Base-by-base conservation (phyloP, 164 flowering plant genomes). In the Dillenia suffruticosa region DNA sequence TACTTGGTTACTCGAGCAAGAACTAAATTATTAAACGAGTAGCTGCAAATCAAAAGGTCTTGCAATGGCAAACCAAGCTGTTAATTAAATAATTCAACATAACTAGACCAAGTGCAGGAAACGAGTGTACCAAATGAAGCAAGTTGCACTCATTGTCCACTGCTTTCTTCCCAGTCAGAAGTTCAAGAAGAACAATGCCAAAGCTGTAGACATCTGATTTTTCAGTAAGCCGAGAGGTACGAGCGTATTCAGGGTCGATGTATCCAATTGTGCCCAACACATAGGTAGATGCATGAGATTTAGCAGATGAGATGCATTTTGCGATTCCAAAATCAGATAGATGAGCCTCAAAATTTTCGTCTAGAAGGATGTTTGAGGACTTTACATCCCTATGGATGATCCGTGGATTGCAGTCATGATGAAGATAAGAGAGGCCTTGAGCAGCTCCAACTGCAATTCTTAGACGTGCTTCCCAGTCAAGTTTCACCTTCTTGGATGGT, bases 161-260 rank as follows among this genome's bases (percentile, higher is more conserved):
- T 26, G 97, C 93, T 62, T 89, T 94, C 68, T 74, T 91, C 50
- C 98, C 97, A 1, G 98, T 94, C 43, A 94, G 79, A 12, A 90
- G 85, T 76, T 94, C 98, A 48, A 94, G 77, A 55, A 94, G 96
- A 50, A 94, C 98, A 60, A 94, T 71, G 13, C 97, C 98, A 66
- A 89, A 94, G 77, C 98, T 94, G 63, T 94, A 94, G 9, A 94
- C 90, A 74, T 94, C 97, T 1, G 98, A 94, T 50, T 90, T 94
- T 58, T 91, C 97, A 63, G 63, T 94, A 0, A 94, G 79, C 16
- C 93, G 70, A 16, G 96, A 89, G 49, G 96, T 94, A 9, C 90
- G 71, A 9, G 98, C 98, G 79, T 94, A 94, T 63, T 89, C 98
- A 0, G 98, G 98, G 48, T 94, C 98, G 49, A 94, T 94, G 69